Base-by-base conservation (phyloP, 2,329 filamentous ascomycete species). In the Thielaviopsis populi region DNA sequence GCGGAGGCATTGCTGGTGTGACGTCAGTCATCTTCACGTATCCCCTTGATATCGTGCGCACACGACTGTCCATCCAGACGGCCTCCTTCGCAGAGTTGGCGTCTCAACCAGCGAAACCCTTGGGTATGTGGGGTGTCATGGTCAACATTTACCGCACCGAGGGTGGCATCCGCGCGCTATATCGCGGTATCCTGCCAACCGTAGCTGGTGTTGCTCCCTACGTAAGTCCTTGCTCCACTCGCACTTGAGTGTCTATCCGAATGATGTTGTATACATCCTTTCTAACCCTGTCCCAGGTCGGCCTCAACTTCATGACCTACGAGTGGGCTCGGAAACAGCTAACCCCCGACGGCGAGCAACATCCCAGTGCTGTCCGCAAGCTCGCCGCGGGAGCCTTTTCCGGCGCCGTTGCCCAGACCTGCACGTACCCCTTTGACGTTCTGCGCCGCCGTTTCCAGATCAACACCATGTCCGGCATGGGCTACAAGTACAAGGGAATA, bases 401-500 rank as follows among this genome's bases (percentile, higher is more conserved):
- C n/a, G 94, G 94, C 46, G 94, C 90, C 33, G 88, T 99, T 62
- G 94, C 94, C 50, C 94, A 99, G 74, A 97, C 92, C 1, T 96
- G 88, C 80, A 99, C 94, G 71, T 99, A 99, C 75, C 94, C 94
- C 67, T 96, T 99, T 88, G 91, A 96, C 72, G 92, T 99, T 1
- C 80, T 99, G 63, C 88, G 94, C 40, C 85, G 94, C 66, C 84
- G 94, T 61, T 99, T 99, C 74, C 94, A 99, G 73, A 94, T 99
- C 77, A 99, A 99, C 75, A 96, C 94, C 63, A 99, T 99, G 94
- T 90, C 88, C 59, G 94, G 94, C 61, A 92, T 99, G 85, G 94
- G 94, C 61, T 97, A 96, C 75, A 84, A 92, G 73, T 99, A 99
- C 77, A 91, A 88, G 70, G 87, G 86, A 6, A 86, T 99, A 53